Evolutionary conservation across 805 yeast species (phyloP), one percentile per base, ranked within the genome.

Genomic region (Monosporozyma servazzii): DNA sequence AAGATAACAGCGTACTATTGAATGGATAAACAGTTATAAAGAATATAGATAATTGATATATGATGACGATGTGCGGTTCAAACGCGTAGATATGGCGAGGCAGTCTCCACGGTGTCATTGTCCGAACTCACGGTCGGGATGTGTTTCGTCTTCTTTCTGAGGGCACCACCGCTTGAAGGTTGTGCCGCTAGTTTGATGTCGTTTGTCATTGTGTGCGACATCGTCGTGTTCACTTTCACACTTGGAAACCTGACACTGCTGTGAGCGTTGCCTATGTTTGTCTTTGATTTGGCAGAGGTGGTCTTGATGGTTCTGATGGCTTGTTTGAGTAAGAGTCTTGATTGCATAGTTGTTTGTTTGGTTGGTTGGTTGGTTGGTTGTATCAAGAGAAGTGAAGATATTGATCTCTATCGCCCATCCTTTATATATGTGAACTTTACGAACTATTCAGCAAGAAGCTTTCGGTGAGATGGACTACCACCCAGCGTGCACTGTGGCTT

Each of bases 81-180:
- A 3, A 62, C 63, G 42, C 62, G 54, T 39, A 61, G 56, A 52
- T 62, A 65, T n/a, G 56, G 61, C 21, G 59, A 44, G 6, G 57
- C 65, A 23, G 65, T 59, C 41, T 59, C 62, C 11, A 63, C 49
- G n/a, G 58, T 60, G 6, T 63, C 67, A 45, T 48, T 31, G 36
- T 63, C 66, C 3, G 63, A 56, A 52, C 64, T 58, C 33, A 62
- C 57, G 20, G 45, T 37, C 13, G 50, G 48, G 23, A 47, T 48
- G 13, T 52, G 50, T 33, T 47, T 53, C 4, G 47, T 50, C 18
- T 33, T 37, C 3, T 18, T 37, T 6, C 8, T 4, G 9, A 13
- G 17, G 9, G 9, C 9, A 5, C n/a, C 10, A 3, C 21, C 21
- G n/a, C n/a, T n/a, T n/a, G n/a, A n/a, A 21, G 27, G 4, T 21